Percentiles rank a stretch among this genome's conserved stretches.
phyloP scores from a whole-genome alignment of 2,329 filamentous ascomycete genomes.

The Botryotinia narcissicola region DNA sequence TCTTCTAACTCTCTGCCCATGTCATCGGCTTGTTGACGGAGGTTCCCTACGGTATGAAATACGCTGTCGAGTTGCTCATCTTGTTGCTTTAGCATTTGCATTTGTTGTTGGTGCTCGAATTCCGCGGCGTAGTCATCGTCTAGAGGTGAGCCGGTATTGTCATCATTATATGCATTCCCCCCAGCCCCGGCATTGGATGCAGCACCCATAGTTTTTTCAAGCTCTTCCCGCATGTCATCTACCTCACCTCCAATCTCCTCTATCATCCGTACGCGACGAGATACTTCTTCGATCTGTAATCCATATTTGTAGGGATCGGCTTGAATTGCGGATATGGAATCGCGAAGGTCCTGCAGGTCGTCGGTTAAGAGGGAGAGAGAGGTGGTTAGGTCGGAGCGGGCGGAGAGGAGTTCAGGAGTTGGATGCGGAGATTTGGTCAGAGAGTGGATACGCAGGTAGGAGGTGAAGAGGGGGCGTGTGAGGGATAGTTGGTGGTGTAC shows the following conservation, averaged over 20 bases:
- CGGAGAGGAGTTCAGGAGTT: constrained; percentile 83
- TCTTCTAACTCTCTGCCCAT: constrained; percentile 98
- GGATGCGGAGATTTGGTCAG: constrained; percentile 55
- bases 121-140: constrained; percentile 57
- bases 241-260: constrained; percentile 87
- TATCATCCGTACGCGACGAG: constrained; percentile 75
- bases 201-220: constrained; percentile 57
- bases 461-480: constrained; percentile 84
- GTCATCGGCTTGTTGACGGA: constrained; percentile 85
- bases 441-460: constrained; percentile 92
- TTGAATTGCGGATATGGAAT: constrained; percentile 84
- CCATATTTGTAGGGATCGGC: constrained; percentile 84
- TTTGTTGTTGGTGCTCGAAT: constrained; percentile 88
- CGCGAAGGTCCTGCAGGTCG: constrained; percentile 85
- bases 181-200: constrained; percentile 36
- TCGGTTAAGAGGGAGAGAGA: constrained; percentile 69
- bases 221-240: constrained; percentile 82
- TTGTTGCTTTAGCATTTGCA: constrained; percentile 91
- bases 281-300: constrained; percentile 77
- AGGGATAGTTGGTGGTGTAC: constrained; percentile 79
- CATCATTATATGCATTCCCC: not conserved
- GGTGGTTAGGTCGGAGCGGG: constrained; percentile 64
- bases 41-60: constrained; percentile 86
- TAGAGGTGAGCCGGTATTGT: constrained; percentile 37
- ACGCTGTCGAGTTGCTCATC: constrained; percentile 91